phyloP scores from a whole-genome alignment of 23 red algal genomes.

The Gracilaria gracilis region DNA sequence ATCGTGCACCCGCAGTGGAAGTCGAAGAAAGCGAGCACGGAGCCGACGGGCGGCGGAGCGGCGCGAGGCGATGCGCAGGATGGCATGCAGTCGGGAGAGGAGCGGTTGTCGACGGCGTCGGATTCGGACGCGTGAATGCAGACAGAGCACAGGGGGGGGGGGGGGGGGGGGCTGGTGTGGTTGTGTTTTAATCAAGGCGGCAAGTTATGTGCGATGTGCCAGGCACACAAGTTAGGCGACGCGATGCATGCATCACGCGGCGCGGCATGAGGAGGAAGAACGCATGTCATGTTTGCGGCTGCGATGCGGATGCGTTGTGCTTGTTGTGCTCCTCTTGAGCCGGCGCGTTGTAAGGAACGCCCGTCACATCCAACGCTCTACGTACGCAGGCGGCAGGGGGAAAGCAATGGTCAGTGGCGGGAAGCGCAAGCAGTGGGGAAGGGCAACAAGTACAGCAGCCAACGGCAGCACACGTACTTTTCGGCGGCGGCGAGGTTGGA shows the following conservation, averaged over 20 bases:
- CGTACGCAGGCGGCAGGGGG: no score
- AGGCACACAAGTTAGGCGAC: not conserved
- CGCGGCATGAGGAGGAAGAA: no score
- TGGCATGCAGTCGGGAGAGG: not conserved
- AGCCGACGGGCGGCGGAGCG: constrained; percentile 39
- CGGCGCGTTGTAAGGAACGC: not conserved
- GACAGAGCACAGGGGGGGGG: no score
- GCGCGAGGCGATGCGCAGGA: constrained; percentile 13
- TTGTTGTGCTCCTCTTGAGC: not conserved
- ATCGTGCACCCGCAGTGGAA: constrained; percentile 64
- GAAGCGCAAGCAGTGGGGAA: no score
- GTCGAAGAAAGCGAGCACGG: constrained; percentile 18
- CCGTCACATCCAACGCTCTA: not conserved
- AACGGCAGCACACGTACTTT: no score
- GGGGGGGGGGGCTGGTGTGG: no score
- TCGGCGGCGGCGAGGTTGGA: constrained; percentile 66
- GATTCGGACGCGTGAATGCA: constrained; percentile 20
- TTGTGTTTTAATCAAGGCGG: not conserved
- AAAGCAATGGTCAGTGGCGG: no score
- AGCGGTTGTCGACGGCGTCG: not conserved
- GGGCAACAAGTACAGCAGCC: no score
- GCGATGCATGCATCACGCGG: no score
- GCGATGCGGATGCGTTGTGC: not conserved
- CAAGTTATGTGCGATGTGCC: not conserved
- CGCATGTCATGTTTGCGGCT: not conserved